Base-by-base conservation (phyloP, 768 basidiomycete species). In the Fibroporia radiculosa region DNA sequence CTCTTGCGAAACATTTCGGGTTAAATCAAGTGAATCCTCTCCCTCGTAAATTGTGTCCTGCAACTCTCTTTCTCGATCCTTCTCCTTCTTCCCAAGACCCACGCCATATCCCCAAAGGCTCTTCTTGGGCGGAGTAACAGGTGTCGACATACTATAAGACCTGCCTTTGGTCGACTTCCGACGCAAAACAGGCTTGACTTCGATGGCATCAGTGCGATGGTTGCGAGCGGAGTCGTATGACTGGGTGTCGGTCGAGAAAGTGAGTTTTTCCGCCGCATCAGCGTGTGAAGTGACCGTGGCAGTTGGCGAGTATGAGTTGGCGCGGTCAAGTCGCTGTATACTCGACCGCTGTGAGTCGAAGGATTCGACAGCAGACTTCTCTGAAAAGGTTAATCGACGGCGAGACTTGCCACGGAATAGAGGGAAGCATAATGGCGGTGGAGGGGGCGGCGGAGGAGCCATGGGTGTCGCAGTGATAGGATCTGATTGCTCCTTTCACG, bases 41-140 rank as follows among this genome's bases (percentile, higher is more conserved):
- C 67, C 40, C 44, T 50, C 13, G 27, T 34, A 18, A 25, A 23
- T n/a, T 25, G 24, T 24, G 5, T 28, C 45, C 59, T 53, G 36
- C 45, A 57, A 58, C 61, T 54, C 60, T 62, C 65, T 47, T 47
- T 57, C 27, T 62, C 65, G 48, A 49, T 69, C 71, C 47, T 59
- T 60, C 40, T 58, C 57, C 45, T 58, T 61, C 65, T 69, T 78
- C 34, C 82, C 81, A 29, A 76, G 41, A 0, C 81, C 81, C 78
- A 80, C 81, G 29, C 82, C 81, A 60, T 82, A 84, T n/a, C 82
- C 83, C 72, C 73, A 79, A 56, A 67, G 77, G 51, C 53, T 56
- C 44, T 56, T 57, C 36, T 62, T 63, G 1, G 59, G 50, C 10
- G 65, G 40, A 36, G 49, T 46, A 46, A 34, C 42, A 31, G 31